Evolutionary conservation across 2,329 filamentous ascomycete genomes (phyloP), one percentile per base, ranked within the genome.

Genomic region (Ophiostoma himal-ulmi): DNA sequence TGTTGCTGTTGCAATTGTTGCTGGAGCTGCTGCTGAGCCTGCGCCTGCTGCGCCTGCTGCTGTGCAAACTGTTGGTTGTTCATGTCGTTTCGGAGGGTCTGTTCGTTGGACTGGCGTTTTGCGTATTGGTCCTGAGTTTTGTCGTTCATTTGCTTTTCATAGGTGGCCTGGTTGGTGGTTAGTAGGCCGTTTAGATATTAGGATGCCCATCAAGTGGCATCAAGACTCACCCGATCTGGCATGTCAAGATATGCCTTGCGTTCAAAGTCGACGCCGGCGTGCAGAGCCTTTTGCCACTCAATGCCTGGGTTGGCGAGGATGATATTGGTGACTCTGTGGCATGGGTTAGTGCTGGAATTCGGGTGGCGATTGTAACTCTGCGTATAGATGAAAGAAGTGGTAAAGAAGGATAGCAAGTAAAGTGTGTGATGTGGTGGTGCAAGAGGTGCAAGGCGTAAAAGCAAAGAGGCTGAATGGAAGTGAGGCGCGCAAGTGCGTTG

Each of bases 81-180:
- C 70, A 86, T 75, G n/a, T 80, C 80, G 70, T 82, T 84, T 68
- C 85, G 84, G 2, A 87, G 76, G 13, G 76, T 81, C 0, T 81
- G 80, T 64, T 83, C 83, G 73, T 85, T 83, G 5, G 79, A 79
- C 73, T 86, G 82, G 54, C 86, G 83, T 73, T 82, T 83, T 71
- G 80, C 80, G 71, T 82, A 82, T 64, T 86, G 80, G 5, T 88
- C 85, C 67, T 81, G 75, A 0, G 81, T 79, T 73, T 84, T 85
- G 13, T 74, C 76, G 1, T 75, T 75, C 76, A 88, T 82, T 41
- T 79, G 77, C 68, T 81, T 78, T 20, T 87, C 84, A 73, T 88
- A 88, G 0, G 77, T 77, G 69, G 80, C 78, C 85, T 88, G 20
- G 66, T 13, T 57, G 52, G 17, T 30, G 69, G 5, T 69, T 30